Conservation (phyloP, 2,329 filamentous ascomycete genomes). For the Penicillium hordei region DNA sequence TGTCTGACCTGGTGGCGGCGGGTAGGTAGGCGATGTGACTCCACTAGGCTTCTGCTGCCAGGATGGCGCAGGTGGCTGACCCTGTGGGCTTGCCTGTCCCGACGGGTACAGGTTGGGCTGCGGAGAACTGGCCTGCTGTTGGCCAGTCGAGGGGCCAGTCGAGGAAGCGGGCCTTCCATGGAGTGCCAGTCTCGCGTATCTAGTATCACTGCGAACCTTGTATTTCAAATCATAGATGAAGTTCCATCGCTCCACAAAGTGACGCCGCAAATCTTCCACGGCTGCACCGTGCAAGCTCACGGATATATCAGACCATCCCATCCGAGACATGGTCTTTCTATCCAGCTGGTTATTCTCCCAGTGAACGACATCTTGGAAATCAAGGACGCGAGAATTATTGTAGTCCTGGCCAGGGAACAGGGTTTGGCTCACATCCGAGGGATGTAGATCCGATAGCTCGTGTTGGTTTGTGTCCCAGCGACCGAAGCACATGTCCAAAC, state of each 20-base stretch:
- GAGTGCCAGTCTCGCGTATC: constrained; percentile 47
- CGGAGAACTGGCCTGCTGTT: constrained; percentile 21
- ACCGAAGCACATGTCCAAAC: constrained; percentile 83
- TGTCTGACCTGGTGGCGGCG: neutral
- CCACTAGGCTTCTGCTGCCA: constrained; percentile 8
- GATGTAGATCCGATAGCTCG: constrained; percentile 79
- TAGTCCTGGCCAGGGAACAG: constrained; percentile 90
- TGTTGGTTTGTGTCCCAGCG: constrained; percentile 88
- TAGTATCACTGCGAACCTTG: constrained; percentile 52
- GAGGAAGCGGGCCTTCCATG: constrained; percentile 35
- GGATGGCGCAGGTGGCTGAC: constrained; percentile 16
- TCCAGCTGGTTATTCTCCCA: constrained; percentile 88
- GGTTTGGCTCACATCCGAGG: constrained; percentile 70
- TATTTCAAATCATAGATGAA: constrained; percentile 88
- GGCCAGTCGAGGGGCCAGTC: constrained; percentile 20
- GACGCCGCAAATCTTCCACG: constrained; percentile 69
- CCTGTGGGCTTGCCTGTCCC: constrained; percentile 16
- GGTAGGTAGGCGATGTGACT: neutral
- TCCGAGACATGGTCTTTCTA: constrained; percentile 73
- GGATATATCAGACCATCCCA: constrained; percentile 90
- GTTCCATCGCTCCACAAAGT: constrained; percentile 89
- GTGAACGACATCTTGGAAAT: constrained; percentile 73
- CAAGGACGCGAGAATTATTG: constrained; percentile 83
- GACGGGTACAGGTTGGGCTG: constrained; percentile 18
- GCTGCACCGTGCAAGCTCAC: constrained; percentile 73